Evolutionary conservation across 139 green algal species (phyloP).

Genomic region (Desmodesmus armatus): DNA sequence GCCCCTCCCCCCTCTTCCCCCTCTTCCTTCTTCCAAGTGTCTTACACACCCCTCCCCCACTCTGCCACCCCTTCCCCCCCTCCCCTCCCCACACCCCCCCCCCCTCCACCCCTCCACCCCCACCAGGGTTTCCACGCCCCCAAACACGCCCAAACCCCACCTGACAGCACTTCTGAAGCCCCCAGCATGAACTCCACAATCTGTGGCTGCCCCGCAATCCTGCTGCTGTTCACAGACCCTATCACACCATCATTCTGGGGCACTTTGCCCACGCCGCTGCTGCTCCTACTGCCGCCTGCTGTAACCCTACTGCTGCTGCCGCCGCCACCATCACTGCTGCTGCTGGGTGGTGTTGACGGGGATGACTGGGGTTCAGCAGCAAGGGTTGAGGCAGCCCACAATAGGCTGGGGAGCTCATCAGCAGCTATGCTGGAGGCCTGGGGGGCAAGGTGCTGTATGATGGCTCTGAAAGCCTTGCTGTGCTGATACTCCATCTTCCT

Average conservation of each 20-base stretch:
- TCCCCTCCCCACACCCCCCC: too few relatives aligned
- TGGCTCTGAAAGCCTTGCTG: background rate
- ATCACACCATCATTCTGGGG: background rate
- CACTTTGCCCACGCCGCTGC: constrained; percentile 1
- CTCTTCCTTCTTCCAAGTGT: too few relatives aligned
- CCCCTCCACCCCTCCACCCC: too few relatives aligned
- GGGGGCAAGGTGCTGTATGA: constrained; percentile 11
- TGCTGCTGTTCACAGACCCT: constrained; percentile 20
- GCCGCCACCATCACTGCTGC: background rate
- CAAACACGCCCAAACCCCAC: too few relatives aligned
- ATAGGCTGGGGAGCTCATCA: constrained; percentile 30
- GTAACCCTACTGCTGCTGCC: background rate
- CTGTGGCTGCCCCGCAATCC: background rate
- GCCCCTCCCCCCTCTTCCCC: too few relatives aligned
- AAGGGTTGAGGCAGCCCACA: constrained; percentile 14
- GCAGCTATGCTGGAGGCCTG: background rate
- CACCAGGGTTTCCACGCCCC: too few relatives aligned
- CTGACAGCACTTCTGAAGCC: constrained; percentile 17
- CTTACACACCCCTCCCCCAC: too few relatives aligned
- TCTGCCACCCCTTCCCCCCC: too few relatives aligned
- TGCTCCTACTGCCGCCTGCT: background rate
- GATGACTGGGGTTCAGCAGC: background rate
- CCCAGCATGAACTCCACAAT: constrained; percentile 21
- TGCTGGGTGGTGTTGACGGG: background rate
- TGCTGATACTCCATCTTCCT: constrained; percentile 27